These are phyloP conservation scores for Metschnikowia orientalis DNA, from an alignment of 805 yeast genomes.

Conservation along the genomic window DNA sequence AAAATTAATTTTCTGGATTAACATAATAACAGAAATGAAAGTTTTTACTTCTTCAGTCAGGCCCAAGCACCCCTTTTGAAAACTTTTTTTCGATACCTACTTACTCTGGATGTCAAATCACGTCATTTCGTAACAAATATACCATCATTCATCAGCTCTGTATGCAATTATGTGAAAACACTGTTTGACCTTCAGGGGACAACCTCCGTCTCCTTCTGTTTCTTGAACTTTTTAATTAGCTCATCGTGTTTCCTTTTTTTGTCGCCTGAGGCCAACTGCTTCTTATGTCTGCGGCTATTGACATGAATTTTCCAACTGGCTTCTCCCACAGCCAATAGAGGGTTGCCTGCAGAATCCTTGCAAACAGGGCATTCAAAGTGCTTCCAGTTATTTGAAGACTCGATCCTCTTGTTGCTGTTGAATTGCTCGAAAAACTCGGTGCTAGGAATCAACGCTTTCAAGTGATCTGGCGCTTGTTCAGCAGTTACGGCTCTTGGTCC, in stretches of 20 bases:
- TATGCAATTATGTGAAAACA: too few relatives aligned
- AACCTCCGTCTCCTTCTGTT: conserved; percentile 11
- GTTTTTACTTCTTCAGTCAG: too few relatives aligned
- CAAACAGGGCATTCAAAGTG: conserved; percentile 70
- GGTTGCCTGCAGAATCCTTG: conserved; percentile 47
- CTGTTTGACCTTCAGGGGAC: too few relatives aligned
- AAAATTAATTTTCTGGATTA: neutral
- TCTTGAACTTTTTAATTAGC: conserved; percentile 21
- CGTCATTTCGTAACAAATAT: too few relatives aligned
- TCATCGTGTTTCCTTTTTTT: conserved; percentile 53
- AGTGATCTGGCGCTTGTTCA: conserved; percentile 26
- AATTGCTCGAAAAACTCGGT: conserved; percentile 16
- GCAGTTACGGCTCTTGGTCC: conserved; percentile 26
- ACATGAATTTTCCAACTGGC: conserved; percentile 67
- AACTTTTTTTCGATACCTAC: too few relatives aligned
- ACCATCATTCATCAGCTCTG: too few relatives aligned
- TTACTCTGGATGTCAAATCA: too few relatives aligned
- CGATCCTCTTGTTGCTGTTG: conserved; percentile 38
- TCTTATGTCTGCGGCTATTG: conserved; percentile 62
- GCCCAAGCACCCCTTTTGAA: too few relatives aligned
- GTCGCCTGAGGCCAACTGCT: conserved; percentile 43
- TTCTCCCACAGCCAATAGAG: conserved; percentile 67
- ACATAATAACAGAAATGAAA: neutral
- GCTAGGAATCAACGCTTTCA: conserved; percentile 25
- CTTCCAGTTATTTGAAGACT: conserved; percentile 48